These are phyloP conservation scores for Solanum lycopersicoides DNA, from an alignment of 257 asterid genomes.

Conservation along the genomic window DNA sequence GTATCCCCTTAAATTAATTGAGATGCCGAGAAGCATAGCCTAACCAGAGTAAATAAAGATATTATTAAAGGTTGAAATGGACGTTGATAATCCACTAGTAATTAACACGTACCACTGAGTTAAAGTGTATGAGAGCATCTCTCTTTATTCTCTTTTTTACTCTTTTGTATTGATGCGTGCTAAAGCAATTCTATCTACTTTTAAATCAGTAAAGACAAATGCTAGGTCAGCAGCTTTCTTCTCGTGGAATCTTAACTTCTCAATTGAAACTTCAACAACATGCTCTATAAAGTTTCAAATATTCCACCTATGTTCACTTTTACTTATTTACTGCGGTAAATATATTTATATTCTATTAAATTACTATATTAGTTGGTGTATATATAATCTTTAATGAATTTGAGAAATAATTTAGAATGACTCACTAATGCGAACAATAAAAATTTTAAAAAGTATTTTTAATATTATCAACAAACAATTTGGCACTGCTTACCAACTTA, in stretches of 20 bases:
- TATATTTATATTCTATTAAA: no score
- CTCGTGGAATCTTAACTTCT: background rate
- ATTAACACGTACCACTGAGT: background rate
- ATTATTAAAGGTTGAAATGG: background rate
- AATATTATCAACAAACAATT: no score
- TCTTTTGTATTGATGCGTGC: background rate
- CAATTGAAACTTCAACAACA: background rate
- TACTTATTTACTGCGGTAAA: background rate
- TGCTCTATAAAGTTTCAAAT: background rate
- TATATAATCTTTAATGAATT: background rate
- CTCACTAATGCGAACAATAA: background rate
- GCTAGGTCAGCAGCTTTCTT: background rate
- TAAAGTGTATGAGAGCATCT: background rate
- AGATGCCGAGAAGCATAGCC: no score
- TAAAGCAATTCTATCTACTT: background rate
- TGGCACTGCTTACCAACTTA: background rate
- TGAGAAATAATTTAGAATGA: background rate
- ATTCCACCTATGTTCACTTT: background rate
- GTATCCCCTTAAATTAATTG: no score
- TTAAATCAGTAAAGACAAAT: background rate
- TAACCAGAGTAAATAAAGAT: background rate
- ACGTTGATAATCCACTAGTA: background rate
- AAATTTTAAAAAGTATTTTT: no score
- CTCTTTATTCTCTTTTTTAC: background rate
- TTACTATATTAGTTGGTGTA: background rate